These are phyloP conservation scores for Manihot esculenta DNA, from an alignment of 441 rosid genomes.

Conservation along the genomic window DNA sequence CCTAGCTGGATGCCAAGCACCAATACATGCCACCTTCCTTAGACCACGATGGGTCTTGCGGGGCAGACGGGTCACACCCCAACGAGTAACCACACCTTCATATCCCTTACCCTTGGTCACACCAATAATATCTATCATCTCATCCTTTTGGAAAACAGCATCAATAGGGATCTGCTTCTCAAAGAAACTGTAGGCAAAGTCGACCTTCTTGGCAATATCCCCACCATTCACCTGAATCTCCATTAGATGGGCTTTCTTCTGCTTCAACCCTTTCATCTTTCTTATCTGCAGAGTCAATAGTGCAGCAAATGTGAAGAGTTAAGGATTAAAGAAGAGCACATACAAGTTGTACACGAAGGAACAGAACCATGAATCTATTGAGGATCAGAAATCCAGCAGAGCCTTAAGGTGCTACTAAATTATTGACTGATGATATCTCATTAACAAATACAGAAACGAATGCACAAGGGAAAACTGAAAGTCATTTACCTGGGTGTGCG, in stretches of 20 bases:
- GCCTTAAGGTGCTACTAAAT: not conserved
- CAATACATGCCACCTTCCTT: constrained; percentile 91
- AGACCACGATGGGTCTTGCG: constrained; percentile 95
- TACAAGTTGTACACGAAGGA: too few relatives aligned
- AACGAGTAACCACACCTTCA: constrained; percentile 91
- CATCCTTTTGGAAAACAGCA: constrained; percentile 83
- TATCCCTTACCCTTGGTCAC: constrained; percentile 93
- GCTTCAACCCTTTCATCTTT: constrained; percentile 89
- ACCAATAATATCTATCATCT: constrained; percentile 83
- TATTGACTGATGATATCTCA: not conserved
- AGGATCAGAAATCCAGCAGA: not conserved
- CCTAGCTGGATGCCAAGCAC: constrained; percentile 97
- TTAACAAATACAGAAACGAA: not conserved
- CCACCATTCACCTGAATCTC: constrained; percentile 90
- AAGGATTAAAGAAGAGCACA: not conserved
- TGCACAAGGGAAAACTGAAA: not conserved
- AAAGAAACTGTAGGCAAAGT: constrained; percentile 73
- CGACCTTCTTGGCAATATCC: constrained; percentile 68
- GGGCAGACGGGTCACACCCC: constrained; percentile 97
- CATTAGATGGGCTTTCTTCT: constrained; percentile 88
- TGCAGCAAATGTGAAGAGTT: not conserved
- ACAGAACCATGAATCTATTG: too few relatives aligned
- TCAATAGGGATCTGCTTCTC: constrained; percentile 79
- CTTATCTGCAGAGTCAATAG: constrained; percentile 45
- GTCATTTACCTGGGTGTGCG: constrained; percentile 46